A percentile compares a stretch with the other conserved stretches of the same genome.
phyloP scores from a whole-genome alignment of 2,329 filamentous ascomycete species.

The Exophiala xenobiotica region DNA sequence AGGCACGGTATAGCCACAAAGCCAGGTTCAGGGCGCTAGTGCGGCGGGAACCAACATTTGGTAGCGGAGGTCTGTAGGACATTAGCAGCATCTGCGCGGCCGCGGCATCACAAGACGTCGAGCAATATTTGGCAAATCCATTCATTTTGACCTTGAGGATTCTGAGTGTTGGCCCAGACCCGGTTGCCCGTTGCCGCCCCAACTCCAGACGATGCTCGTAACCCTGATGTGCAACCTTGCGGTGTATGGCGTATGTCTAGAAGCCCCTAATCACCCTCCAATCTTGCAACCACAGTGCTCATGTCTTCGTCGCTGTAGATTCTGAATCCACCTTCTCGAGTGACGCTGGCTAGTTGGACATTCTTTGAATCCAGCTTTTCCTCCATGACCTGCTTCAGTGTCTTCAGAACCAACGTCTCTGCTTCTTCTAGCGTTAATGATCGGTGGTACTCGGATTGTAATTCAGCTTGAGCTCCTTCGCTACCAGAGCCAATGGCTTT shows the following conservation, averaged over 20 bases:
- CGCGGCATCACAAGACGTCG: background rate
- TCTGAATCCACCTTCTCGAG: slow-evolving; percentile 94
- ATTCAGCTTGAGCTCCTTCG: slow-evolving; percentile 93
- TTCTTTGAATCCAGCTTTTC: slow-evolving; percentile 99
- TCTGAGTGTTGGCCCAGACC: background rate
- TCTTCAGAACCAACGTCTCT: slow-evolving; percentile 94
- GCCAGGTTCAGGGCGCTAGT: background rate
- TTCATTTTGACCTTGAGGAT: slow-evolving; percentile 7
- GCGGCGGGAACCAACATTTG: no score
- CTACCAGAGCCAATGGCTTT: slow-evolving; percentile 98
- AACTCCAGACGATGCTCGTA: slow-evolving; percentile 25
- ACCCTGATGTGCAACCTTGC: slow-evolving; percentile 1
- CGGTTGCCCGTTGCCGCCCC: slow-evolving; percentile 12
- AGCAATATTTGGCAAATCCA: slow-evolving; percentile 5
- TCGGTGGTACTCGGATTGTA: slow-evolving; percentile 99
- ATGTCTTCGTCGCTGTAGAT: slow-evolving; percentile 99
- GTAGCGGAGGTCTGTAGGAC: background rate
- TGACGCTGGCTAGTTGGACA: slow-evolving; percentile 95
- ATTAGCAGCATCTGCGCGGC: background rate
- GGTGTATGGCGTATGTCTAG: background rate
- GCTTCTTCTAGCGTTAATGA: slow-evolving; percentile 90
- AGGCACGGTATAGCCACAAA: background rate
- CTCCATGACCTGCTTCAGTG: slow-evolving; percentile 99
- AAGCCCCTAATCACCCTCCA: slow-evolving; percentile 42
- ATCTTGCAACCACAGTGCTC: slow-evolving; percentile 81